Conservation (phyloP, 768 basidiomycete genomes). For the Mrakia blollopis region DNA sequence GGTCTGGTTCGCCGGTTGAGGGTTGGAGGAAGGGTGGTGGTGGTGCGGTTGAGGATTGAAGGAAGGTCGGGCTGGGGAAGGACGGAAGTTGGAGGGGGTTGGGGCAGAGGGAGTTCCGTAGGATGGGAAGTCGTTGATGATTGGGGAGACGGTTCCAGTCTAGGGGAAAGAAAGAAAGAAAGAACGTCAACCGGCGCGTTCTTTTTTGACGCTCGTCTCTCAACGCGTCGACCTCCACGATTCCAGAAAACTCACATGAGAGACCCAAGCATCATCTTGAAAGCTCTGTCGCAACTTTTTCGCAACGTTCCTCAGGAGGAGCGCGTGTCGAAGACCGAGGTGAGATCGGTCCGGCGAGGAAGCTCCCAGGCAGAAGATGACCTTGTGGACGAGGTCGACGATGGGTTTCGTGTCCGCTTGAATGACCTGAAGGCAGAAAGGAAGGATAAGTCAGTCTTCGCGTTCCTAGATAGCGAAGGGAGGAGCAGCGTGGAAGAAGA, state of each 20-base stretch:
- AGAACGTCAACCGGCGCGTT: no score
- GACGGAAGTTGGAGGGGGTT: background rate
- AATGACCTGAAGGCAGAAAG: background rate
- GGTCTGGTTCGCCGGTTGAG: background rate
- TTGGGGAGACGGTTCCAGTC: constrained; percentile 24
- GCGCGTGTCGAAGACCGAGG: constrained; percentile 19
- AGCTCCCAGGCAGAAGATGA: constrained; percentile 25
- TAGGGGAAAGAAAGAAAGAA: background rate
- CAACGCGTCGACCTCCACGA: no score
- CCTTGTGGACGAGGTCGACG: constrained; percentile 31
- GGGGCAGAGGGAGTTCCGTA: background rate
- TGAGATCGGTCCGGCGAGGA: background rate
- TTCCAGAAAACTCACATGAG: constrained; percentile 6
- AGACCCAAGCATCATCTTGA: constrained; percentile 18
- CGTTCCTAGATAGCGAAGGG: background rate
- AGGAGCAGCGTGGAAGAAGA: background rate
- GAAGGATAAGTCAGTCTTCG: background rate
- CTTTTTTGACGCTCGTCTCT: no score
- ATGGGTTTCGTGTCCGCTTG: constrained; percentile 23
- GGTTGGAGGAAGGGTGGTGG: background rate
- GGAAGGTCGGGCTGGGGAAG: background rate
- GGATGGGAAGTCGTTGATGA: constrained; percentile 12
- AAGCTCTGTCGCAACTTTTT: constrained; percentile 23
- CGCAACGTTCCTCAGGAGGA: constrained; percentile 25
- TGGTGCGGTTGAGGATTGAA: background rate